Percentiles rank a stretch among this genome's conserved stretches.
phyloP scores from a whole-genome alignment of 2,329 filamentous ascomycete species.

The Setomelanomma holmii region DNA sequence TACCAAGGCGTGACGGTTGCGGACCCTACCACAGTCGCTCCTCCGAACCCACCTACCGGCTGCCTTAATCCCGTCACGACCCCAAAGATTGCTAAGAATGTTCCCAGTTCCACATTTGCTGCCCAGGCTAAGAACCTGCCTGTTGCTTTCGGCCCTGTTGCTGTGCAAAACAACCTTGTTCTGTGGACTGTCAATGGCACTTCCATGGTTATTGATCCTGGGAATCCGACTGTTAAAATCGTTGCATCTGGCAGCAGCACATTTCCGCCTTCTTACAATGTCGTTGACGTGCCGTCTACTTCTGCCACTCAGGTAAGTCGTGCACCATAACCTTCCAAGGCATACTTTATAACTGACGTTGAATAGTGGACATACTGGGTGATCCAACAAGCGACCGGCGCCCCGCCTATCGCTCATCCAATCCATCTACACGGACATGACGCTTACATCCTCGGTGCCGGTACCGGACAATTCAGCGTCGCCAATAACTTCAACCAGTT shows the following conservation, averaged over 20 bases:
- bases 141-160: conserved; percentile 39
- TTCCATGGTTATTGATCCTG: conserved; percentile 57
- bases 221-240: conserved; percentile 56
- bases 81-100: conserved; percentile 46
- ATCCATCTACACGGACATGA: conserved; percentile 42
- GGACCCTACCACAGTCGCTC: conserved; percentile 41
- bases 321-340: background rate
- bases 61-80: conserved; percentile 46
- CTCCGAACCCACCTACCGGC: conserved; percentile 27
- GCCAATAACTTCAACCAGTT: conserved; percentile 28
- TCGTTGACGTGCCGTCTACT: conserved; percentile 50
- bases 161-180: conserved; percentile 32
- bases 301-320: conserved; percentile 10
- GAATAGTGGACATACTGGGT: conserved; percentile 55
- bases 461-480: conserved; percentile 42
- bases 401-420: conserved; percentile 46
- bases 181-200: conserved; percentile 53
- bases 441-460: conserved; percentile 27
- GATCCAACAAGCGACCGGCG: conserved; percentile 50
- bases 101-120: conserved; percentile 38
- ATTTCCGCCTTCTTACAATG: conserved; percentile 50
- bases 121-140: conserved; percentile 34
- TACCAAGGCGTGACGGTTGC: conserved; percentile 46
- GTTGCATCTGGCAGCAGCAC: conserved; percentile 50
- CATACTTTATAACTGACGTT: background rate